These are phyloP conservation scores for Primulina eburnea DNA, from an alignment of 257 asterid species.

Conservation along the genomic window DNA sequence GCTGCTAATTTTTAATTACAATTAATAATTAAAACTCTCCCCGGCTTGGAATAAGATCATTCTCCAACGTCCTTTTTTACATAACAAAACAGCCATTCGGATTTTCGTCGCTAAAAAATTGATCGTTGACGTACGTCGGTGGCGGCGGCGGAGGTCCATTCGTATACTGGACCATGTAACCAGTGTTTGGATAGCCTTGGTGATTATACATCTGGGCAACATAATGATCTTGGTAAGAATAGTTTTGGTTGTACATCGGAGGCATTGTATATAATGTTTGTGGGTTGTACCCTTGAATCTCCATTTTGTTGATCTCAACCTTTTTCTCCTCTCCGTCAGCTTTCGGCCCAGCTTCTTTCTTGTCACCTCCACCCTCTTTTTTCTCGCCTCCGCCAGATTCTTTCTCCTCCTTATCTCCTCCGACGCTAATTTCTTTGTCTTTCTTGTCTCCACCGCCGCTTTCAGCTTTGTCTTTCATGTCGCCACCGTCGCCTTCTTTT, in stretches of 20 bases:
- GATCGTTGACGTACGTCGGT: slow-evolving; percentile 27
- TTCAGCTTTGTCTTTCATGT: slow-evolving; percentile 24
- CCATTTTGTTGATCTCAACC: slow-evolving; percentile 57
- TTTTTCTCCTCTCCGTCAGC: slow-evolving; percentile 15
- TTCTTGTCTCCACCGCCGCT: slow-evolving; percentile 12
- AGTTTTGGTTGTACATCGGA: slow-evolving; percentile 44
- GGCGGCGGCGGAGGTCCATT: slow-evolving; percentile 57
- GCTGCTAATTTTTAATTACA: slow-evolving; percentile 34
- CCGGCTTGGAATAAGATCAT: neutral
- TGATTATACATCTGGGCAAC: slow-evolving; percentile 35
- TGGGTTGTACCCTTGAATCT: slow-evolving; percentile 41
- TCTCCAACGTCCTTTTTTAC: slow-evolving; percentile 32
- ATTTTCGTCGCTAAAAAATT: slow-evolving; percentile 85
- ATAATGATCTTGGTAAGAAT: slow-evolving; percentile 47
- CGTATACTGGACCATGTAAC: slow-evolving; percentile 44
- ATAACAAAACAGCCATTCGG: slow-evolving; percentile 81
- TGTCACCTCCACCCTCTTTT: slow-evolving; percentile 13
- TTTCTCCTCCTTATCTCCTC: neutral
- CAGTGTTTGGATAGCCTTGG: slow-evolving; percentile 26
- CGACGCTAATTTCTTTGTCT: slow-evolving; percentile 13
- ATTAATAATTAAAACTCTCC: slow-evolving; percentile 21
- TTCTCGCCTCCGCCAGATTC: slow-evolving; percentile 20
- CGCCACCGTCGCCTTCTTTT: slow-evolving; percentile 31
- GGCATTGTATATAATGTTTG: slow-evolving; percentile 52
- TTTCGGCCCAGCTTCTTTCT: too few relatives aligned